Base-by-base conservation (phyloP, 768 basidiomycete species). In the Amanita rimosa region DNA sequence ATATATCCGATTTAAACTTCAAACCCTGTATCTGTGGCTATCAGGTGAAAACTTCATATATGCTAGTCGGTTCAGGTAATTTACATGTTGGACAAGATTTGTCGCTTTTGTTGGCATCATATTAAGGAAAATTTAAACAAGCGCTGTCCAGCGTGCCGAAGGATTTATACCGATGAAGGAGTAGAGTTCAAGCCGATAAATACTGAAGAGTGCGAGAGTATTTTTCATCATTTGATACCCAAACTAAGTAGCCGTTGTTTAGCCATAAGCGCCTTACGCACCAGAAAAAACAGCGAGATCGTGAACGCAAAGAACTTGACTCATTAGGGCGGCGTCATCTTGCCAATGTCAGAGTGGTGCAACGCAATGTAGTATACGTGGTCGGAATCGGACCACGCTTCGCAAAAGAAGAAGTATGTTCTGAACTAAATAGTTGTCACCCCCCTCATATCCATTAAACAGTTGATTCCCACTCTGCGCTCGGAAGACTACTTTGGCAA, bases 21-120 rank as follows among this genome's bases (percentile, higher is more conserved):
- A 95, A 93, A 72, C 96, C 96, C 22, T 99, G 96, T 67, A 81
- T 93, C 45, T 99, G 96, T 67, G 96, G 96, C 52, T 96, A 98
- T 69, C 96, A 97, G 78, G 96, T 87, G 57, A 46, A 44, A 49
- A 36, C 50, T 36, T 47, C 26, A 48, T 51, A 52, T 45, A 33
- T 50, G 36, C 45, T 46, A 35, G 1, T 53, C 47, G 24, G 39
- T 40, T 40, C 29, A 49, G 55, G 37, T 19, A 50, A 43, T 47
- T 53, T 52, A 46, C n/a, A 24, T 39, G 21, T 40, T 16, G 9
- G 42, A 55, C 98, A 55, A 99, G 96, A 91, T 99, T 56, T 99
- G 96, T 65, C 85, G 92, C 49, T 99, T 99, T 70, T 99, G 96
- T 66, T 98, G 93, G 81, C 90, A 99, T 67, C 93, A 98, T 68